A percentile compares a stretch with the other conserved stretches of the same genome.
Evolutionary conservation across 169 alveolate species (phyloP).

Genomic region (Plasmodium vinckei): DNA sequence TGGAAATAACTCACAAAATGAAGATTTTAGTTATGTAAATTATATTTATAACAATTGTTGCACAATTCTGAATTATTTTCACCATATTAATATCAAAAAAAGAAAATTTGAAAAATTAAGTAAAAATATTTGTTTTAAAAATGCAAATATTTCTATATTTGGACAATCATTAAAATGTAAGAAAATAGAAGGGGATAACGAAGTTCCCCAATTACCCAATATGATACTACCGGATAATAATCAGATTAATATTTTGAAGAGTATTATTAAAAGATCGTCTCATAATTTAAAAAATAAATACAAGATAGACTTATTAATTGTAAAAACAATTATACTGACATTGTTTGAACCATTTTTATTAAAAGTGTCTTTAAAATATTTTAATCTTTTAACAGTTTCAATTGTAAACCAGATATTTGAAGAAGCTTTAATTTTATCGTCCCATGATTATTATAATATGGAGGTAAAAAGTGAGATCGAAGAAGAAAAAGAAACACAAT

Average conservation of each 20-base stretch:
- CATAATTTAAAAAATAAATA: slow-evolving; percentile 3
- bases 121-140: slow-evolving; percentile 2
- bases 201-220: too few relatives aligned
- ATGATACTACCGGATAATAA: background rate
- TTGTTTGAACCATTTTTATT: slow-evolving; percentile 50
- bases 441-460: slow-evolving; percentile 3
- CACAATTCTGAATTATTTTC: slow-evolving; percentile 13
- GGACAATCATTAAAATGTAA: background rate
- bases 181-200: background rate
- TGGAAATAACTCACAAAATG: background rate
- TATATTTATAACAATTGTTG: slow-evolving; percentile 52
- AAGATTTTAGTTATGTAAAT: slow-evolving; percentile 18
- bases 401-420: slow-evolving; percentile 45
- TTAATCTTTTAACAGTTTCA: slow-evolving; percentile 37
- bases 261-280: background rate
- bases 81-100: slow-evolving; percentile 9
- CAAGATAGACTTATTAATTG: slow-evolving; percentile 21
- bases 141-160: background rate
- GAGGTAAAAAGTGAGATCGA: background rate
- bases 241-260: background rate
- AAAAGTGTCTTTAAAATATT: slow-evolving; percentile 54
- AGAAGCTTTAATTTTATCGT: slow-evolving; percentile 27
- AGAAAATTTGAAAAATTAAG: background rate
- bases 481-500: background rate
- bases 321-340: slow-evolving; percentile 26